phyloP scores from a whole-genome alignment of 768 basidiomycete genomes.

The Psilocybe sp. region DNA sequence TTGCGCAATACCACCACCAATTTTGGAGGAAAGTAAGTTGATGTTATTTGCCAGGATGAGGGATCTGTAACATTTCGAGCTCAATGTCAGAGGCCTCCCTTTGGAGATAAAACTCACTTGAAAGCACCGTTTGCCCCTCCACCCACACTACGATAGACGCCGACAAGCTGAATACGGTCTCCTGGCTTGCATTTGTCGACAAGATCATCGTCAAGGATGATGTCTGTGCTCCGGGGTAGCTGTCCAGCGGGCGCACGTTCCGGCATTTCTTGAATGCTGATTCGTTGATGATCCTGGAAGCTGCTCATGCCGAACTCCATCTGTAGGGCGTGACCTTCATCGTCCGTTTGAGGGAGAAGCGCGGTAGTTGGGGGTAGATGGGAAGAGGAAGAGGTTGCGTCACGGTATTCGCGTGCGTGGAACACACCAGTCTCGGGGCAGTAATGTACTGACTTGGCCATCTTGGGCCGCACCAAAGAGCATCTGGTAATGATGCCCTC shows the following conservation, averaged over 20 bases:
- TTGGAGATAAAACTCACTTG: slow-evolving; percentile 56
- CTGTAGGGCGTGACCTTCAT: slow-evolving; percentile 81
- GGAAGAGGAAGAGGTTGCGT: slow-evolving; percentile 84
- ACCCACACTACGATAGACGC: slow-evolving; percentile 90
- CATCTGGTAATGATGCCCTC: slow-evolving; percentile 99
- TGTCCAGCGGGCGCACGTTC: slow-evolving; percentile 98
- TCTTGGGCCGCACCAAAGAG: slow-evolving; percentile 96
- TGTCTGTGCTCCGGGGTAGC: slow-evolving; percentile 92
- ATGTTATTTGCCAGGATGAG: slow-evolving; percentile 93
- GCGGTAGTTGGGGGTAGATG: slow-evolving; percentile 83
- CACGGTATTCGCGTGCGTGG: slow-evolving; percentile 88
- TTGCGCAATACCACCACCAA: slow-evolving; percentile 93
- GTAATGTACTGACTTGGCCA: slow-evolving; percentile 96
- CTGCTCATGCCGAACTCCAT: slow-evolving; percentile 91
- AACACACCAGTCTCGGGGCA: slow-evolving; percentile 85
- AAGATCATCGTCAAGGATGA: slow-evolving; percentile 93
- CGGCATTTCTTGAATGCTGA: slow-evolving; percentile 99
- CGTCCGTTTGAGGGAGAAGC: slow-evolving; percentile 88
- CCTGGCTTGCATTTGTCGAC: slow-evolving; percentile 98
- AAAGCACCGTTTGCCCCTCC: slow-evolving; percentile 91
- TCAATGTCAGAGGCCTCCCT: slow-evolving; percentile 10
- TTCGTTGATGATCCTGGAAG: slow-evolving; percentile 95
- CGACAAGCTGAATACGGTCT: slow-evolving; percentile 95
- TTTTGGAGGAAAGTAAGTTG: slow-evolving; percentile 90
- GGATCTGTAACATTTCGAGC: slow-evolving; percentile 50